Base-by-base conservation (phyloP, 306 rosid genomes). In the Delonix regia region DNA sequence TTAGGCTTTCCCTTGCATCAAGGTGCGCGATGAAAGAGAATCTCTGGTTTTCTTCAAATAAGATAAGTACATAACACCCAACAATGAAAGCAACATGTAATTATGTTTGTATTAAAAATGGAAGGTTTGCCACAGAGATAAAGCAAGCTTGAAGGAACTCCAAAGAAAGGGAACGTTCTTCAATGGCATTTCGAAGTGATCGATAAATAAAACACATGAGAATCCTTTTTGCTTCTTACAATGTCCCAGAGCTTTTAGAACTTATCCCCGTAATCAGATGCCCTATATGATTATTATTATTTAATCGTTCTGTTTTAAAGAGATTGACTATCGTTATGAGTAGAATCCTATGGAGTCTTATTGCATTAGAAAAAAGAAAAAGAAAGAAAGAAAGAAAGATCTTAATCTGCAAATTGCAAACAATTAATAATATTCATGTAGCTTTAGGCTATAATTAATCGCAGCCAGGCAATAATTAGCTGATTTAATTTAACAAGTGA, bases 1-100 rank as follows among this genome's bases (percentile, higher is more conserved):
- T 73, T 83, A 57, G 34, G 78, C 94, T 91, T 91, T 94, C 94
- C 87, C 96, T 86, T 84, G 78, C 80, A 88, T 80, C 97, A 85
- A 94, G 80, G 91, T 1, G 6, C 14, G n/a, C 52, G 80, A 18
- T 21, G 78, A 73, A 73, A 79, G 87, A 81, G 85, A 85, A 78
- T 80, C 78, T 55, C n/a, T 72, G 81, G 77, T 78, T 78, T 74
- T 86, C 64, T 82, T 85, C 90, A 85, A 83, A 88, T n/a, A n/a
- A n/a, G n/a, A n/a, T n/a, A n/a, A n/a, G n/a, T n/a, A n/a, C n/a
- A 83, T 84, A 85, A 80, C 80, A 81, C 85, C 87, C 77, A 87
- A 86, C 60, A 39, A 77, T 27, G 72, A 86, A 85, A 83, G 92
- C 74, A 76, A 86, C 81, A 85, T 55, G 60, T 49, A 51, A 74